Evolutionary conservation across 2,329 filamentous ascomycete genomes (phyloP).

Genomic region (Xylaria sp.): DNA sequence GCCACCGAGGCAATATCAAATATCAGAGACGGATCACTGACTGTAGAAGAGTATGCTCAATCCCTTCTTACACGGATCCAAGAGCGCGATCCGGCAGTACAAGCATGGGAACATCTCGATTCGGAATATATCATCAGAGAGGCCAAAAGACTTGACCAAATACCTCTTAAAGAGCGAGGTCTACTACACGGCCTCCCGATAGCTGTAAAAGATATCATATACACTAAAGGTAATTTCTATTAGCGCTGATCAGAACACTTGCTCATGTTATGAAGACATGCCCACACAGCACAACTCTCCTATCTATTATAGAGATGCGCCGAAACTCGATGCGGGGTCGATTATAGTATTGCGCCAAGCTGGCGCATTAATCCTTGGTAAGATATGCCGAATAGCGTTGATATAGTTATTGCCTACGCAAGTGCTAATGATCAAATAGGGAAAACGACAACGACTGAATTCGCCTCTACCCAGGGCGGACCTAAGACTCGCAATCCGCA

Average conservation of each 20-base stretch:
- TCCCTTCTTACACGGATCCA: conserved; percentile 56
- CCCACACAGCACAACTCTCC: conserved; percentile 63
- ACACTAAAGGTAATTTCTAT: conserved; percentile 55
- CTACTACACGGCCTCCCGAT: conserved; percentile 63
- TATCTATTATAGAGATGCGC: conserved; percentile 60
- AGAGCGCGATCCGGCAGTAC: conserved; percentile 53
- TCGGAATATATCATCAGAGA: conserved; percentile 56
- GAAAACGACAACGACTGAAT: conserved; percentile 72
- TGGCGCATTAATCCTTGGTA: conserved; percentile 66
- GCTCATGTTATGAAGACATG: conserved; percentile 53
- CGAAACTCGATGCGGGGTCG: conserved; percentile 61
- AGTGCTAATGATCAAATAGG: conserved; percentile 45
- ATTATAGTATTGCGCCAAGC: conserved; percentile 62
- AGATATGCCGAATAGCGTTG: conserved; percentile 2
- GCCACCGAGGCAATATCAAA: conserved; percentile 54
- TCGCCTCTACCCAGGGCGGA: conserved; percentile 65
- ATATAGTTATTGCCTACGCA: background rate
- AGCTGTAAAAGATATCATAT: conserved; percentile 66
- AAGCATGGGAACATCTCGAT: conserved; percentile 59
- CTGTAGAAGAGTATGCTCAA: conserved; percentile 58
- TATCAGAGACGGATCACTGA: conserved; percentile 54
- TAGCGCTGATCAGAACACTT: background rate
- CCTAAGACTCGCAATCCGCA: conserved; percentile 71
- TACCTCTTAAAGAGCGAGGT: conserved; percentile 57
- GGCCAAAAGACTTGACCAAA: conserved; percentile 58